Evolutionary conservation across 2,329 filamentous ascomycete species (phyloP).

Genomic region (Paracorniculantispora psalliotae): DNA sequence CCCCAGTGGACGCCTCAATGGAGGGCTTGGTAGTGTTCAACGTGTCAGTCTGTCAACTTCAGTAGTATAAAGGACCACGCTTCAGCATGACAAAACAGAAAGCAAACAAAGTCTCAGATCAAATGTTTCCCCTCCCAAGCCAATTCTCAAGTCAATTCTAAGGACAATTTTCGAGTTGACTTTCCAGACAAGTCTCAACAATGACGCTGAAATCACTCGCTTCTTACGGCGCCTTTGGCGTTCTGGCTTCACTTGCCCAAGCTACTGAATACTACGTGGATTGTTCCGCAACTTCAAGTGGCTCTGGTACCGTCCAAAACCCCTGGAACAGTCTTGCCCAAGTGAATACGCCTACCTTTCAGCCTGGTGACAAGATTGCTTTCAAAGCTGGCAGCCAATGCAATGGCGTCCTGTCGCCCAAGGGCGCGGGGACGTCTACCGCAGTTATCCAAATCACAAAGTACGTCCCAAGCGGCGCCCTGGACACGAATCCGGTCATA

Average conservation of each 20-base stretch:
- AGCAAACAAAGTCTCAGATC: not conserved
- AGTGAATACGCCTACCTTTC: conserved; percentile 17
- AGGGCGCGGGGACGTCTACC: conserved; percentile 18
- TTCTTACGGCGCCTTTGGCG: not conserved
- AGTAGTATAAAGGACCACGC: not conserved
- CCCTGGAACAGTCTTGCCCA: conserved; percentile 19
- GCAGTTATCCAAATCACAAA: conserved; percentile 18
- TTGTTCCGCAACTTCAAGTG: conserved; percentile 14
- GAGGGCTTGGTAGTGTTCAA: no score
- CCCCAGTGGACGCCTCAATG: no score
- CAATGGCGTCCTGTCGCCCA: conserved; percentile 18
- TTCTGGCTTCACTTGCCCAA: not conserved
- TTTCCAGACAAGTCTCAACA: no score
- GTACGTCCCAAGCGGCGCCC: conserved; percentile 14
- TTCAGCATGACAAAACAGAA: not conserved
- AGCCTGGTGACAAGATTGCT: conserved; percentile 18
- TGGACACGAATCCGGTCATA: conserved; percentile 16
- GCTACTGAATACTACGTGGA: conserved; percentile 19
- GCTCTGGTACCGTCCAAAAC: conserved; percentile 15
- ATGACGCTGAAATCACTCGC: not conserved
- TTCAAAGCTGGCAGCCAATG: conserved; percentile 20
- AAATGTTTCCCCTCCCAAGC: no score
- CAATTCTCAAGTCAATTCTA: no score
- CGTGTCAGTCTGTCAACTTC: not conserved
- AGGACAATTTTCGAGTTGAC: no score